phyloP scores from a whole-genome alignment of 2,329 filamentous ascomycete genomes.

The Fusarium domesticum region DNA sequence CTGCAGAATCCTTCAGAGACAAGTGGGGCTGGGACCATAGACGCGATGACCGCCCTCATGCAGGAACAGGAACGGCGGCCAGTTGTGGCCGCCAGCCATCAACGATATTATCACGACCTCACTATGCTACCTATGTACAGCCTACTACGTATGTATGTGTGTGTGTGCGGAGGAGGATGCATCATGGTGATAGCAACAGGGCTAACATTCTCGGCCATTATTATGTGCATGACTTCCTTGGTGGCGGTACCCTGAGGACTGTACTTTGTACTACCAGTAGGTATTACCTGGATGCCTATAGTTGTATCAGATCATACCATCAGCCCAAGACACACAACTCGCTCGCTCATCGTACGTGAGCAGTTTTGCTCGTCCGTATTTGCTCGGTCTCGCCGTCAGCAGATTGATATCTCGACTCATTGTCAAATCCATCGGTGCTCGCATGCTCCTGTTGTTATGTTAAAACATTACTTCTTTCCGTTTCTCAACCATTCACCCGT shows the following conservation, averaged over 20 bases:
- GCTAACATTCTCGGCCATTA: too few relatives aligned
- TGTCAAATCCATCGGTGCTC: too few relatives aligned
- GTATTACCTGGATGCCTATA: background rate
- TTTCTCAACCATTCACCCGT: slow-evolving; percentile 5
- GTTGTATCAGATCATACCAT: background rate
- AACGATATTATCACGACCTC: slow-evolving; percentile 7
- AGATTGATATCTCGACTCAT: too few relatives aligned
- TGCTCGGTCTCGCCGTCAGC: background rate
- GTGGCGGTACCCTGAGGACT: too few relatives aligned
- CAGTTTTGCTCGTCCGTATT: too few relatives aligned
- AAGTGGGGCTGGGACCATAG: slow-evolving; percentile 4
- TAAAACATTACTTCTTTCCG: slow-evolving; percentile 10
- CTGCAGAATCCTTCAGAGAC: slow-evolving; percentile 19
- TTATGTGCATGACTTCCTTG: too few relatives aligned
- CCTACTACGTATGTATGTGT: too few relatives aligned
- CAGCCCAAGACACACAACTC: too few relatives aligned
- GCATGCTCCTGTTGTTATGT: too few relatives aligned
- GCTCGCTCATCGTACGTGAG: too few relatives aligned
- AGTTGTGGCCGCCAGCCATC: slow-evolving; percentile 17
- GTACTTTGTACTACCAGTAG: too few relatives aligned
- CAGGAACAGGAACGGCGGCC: slow-evolving; percentile 30
- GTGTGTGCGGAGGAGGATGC: slow-evolving; percentile 1
- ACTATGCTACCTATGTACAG: too few relatives aligned
- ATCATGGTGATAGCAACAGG: slow-evolving; percentile 5
- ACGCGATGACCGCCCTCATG: slow-evolving; percentile 26